A percentile compares a stretch with the other conserved stretches of the same genome.
phyloP scores from a whole-genome alignment of 2,329 filamentous ascomycete genomes.

The Pseudogymnoascus sp. region DNA sequence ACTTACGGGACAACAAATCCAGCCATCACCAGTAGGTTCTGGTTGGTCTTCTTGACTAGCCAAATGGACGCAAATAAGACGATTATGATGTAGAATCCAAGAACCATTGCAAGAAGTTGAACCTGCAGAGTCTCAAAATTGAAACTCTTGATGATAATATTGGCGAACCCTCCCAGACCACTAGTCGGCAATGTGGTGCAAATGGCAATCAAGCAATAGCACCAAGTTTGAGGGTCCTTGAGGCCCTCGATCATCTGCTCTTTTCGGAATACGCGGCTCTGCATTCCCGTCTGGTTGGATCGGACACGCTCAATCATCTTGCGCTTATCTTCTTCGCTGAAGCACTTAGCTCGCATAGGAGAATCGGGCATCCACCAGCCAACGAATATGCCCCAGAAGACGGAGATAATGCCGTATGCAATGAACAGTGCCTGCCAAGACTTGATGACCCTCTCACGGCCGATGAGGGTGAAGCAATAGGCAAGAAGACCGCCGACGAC shows the following conservation, averaged over 20 bases:
- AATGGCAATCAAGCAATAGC: conserved; percentile 55
- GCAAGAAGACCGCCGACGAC: conserved; percentile 55
- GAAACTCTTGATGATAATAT: conserved; percentile 65
- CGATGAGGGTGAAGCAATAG: conserved; percentile 48
- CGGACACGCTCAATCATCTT: conserved; percentile 44
- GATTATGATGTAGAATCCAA: conserved; percentile 65
- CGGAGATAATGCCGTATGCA: conserved; percentile 36
- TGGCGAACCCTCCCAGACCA: conserved; percentile 64
- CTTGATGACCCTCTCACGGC: conserved; percentile 34
- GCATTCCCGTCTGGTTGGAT: conserved; percentile 48
- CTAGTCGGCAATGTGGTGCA: conserved; percentile 66
- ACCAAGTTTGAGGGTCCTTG: conserved; percentile 57
- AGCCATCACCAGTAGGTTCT: conserved; percentile 60
- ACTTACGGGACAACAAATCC: conserved; percentile 56
- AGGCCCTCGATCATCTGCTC: conserved; percentile 44
- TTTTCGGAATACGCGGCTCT: conserved; percentile 40
- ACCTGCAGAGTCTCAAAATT: conserved; percentile 58
- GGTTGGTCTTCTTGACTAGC: conserved; percentile 58
- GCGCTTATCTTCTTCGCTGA: conserved; percentile 35
- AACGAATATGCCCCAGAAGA: conserved; percentile 36
- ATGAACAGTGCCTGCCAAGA: conserved; percentile 54
- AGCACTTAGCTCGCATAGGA: conserved; percentile 38
- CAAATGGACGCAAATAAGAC: conserved; percentile 58
- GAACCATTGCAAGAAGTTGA: conserved; percentile 65
- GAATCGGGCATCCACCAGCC: conserved; percentile 40